These are phyloP conservation scores for Cystofilobasidium macerans DNA, from an alignment of 768 basidiomycete genomes.

Conservation along the genomic window DNA sequence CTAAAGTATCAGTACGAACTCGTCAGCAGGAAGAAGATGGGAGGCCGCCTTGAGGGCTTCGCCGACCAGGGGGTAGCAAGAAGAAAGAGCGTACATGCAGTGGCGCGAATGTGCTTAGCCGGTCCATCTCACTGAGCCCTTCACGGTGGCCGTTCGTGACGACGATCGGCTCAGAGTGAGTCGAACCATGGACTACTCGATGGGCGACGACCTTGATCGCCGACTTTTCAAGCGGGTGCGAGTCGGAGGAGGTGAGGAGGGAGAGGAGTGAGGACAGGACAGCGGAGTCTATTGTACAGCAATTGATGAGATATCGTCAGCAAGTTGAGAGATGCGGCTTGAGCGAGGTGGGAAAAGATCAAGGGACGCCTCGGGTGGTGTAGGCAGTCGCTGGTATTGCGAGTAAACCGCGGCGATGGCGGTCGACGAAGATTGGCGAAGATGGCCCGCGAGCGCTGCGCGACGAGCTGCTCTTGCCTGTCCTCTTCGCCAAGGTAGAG, in stretches of 20 bases:
- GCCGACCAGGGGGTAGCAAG: too few relatives aligned
- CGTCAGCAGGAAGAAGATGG: too few relatives aligned
- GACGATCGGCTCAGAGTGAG: slow-evolving; percentile 57
- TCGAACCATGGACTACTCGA: slow-evolving; percentile 67
- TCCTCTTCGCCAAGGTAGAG: too few relatives aligned
- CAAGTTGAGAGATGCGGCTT: too few relatives aligned
- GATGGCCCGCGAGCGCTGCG: not conserved
- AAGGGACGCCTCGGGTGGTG: too few relatives aligned
- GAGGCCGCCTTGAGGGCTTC: too few relatives aligned
- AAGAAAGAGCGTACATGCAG: slow-evolving; percentile 48
- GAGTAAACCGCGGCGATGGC: too few relatives aligned
- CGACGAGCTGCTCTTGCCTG: too few relatives aligned
- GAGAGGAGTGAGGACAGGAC: slow-evolving; percentile 12
- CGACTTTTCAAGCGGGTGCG: slow-evolving; percentile 30
- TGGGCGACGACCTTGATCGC: slow-evolving; percentile 39
- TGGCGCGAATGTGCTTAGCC: slow-evolving; percentile 55
- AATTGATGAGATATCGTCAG: too few relatives aligned
- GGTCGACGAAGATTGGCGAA: not conserved
- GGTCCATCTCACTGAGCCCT: slow-evolving; percentile 62
- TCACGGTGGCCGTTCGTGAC: slow-evolving; percentile 59
- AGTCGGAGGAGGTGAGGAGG: not conserved
- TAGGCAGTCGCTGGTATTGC: too few relatives aligned
- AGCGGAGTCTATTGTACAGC: slow-evolving; percentile 19
- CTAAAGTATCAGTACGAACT: too few relatives aligned
- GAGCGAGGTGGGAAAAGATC: too few relatives aligned